These are phyloP conservation scores for Fusarium sulawesiense DNA, from an alignment of 2,329 filamentous ascomycete species.

Conservation along the genomic window DNA sequence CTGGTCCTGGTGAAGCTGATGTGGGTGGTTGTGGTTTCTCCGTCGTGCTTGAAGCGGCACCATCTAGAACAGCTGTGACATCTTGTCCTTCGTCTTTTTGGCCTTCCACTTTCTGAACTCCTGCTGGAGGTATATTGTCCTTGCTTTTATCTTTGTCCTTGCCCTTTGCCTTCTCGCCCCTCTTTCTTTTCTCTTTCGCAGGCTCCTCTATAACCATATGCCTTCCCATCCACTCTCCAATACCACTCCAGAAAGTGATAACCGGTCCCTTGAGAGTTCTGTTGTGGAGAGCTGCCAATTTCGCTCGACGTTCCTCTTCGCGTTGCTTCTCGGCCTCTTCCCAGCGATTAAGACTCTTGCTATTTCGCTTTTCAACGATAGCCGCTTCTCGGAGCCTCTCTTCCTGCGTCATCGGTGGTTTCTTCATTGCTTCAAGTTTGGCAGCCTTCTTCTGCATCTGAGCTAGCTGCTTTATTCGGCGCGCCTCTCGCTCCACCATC, in stretches of 20 bases:
- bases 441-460: conserved; percentile 76
- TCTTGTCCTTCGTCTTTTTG: conserved; percentile 23
- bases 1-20: not conserved
- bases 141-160: conserved; percentile 40
- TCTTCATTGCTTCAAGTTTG: conserved; percentile 77
- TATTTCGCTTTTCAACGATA: conserved; percentile 84
- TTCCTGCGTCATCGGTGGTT: conserved; percentile 85
- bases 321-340: conserved; percentile 91
- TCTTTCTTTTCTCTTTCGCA: conserved; percentile 67
- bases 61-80: not conserved
- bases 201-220: conserved; percentile 73
- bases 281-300: conserved; percentile 87
- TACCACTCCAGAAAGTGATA: conserved; percentile 93
- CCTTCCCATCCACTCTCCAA: conserved; percentile 81
- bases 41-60: conserved; percentile 16
- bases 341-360: conserved; percentile 92
- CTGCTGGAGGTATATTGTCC: conserved; percentile 26
- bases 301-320: conserved; percentile 83
- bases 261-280: conserved; percentile 89
- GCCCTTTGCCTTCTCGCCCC: conserved; percentile 50
- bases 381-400: conserved; percentile 86
- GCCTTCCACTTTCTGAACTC: conserved; percentile 23
- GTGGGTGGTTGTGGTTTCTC: conserved; percentile 6
- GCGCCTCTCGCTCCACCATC: conserved; percentile 77
- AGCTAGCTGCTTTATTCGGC: conserved; percentile 76